These are phyloP conservation scores for Daldinia sp. DNA, from an alignment of 2,329 filamentous ascomycete species.

Conservation along the genomic window DNA sequence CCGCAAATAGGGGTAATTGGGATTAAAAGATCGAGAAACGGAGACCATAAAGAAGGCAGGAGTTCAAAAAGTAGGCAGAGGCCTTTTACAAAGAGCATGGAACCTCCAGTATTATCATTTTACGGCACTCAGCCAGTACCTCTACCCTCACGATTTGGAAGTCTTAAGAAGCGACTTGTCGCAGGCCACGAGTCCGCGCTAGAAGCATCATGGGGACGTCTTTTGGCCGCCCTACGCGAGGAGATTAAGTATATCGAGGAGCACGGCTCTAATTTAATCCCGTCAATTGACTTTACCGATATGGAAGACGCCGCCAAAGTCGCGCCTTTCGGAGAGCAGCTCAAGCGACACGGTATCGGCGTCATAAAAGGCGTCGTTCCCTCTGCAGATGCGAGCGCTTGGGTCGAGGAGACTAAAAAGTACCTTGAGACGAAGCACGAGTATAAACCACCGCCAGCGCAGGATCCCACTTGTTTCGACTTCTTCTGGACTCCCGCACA, in stretches of 20 bases:
- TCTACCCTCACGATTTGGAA: slow-evolving; percentile 65
- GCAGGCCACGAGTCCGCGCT: slow-evolving; percentile 63
- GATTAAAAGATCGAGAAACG: slow-evolving; percentile 44
- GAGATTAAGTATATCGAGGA: slow-evolving; percentile 62
- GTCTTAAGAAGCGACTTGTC: slow-evolving; percentile 63
- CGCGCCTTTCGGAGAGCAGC: slow-evolving; percentile 62
- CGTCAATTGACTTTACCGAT: slow-evolving; percentile 62
- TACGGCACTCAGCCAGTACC: slow-evolving; percentile 66
- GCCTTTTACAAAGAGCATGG: slow-evolving; percentile 51
- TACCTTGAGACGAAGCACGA: slow-evolving; percentile 63
- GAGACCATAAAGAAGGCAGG: slow-evolving; percentile 45
- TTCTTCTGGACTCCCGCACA: slow-evolving; percentile 78
- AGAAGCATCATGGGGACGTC: slow-evolving; percentile 62
- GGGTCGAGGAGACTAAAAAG: slow-evolving; percentile 66
- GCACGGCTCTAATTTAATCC: slow-evolving; percentile 61
- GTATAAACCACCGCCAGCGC: slow-evolving; percentile 63
- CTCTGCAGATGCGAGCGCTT: slow-evolving; percentile 61
- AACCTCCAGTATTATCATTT: slow-evolving; percentile 62
- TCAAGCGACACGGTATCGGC: slow-evolving; percentile 70
- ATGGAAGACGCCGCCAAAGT: slow-evolving; percentile 58
- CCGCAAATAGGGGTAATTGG: slow-evolving; percentile 36
- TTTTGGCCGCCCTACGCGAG: slow-evolving; percentile 59
- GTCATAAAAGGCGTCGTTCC: slow-evolving; percentile 72
- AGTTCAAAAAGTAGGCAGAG: slow-evolving; percentile 45
- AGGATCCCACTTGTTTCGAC: slow-evolving; percentile 75